Evolutionary conservation across 345 rosid genomes (phyloP).

Genomic region (Moringa oleifera): DNA sequence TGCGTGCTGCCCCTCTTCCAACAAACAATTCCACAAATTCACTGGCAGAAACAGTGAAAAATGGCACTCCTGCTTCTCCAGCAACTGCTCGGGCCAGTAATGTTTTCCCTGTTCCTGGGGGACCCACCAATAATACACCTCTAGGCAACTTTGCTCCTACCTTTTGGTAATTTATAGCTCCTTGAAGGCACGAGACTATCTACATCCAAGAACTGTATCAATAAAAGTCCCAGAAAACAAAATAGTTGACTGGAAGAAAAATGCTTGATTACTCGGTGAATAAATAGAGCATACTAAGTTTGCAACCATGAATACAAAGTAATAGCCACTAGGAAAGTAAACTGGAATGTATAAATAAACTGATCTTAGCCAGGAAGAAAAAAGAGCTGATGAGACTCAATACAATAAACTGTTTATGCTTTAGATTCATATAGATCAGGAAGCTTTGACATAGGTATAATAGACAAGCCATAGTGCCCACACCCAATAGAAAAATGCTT

Average conservation of each 20-base stretch:
- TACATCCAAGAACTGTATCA: conserved; percentile 31
- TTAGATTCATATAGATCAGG: neutral
- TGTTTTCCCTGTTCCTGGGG: conserved; percentile 98
- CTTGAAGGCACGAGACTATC: conserved; percentile 96
- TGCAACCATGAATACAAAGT: no score
- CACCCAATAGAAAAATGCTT: no score
- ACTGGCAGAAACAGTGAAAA: conserved; percentile 90
- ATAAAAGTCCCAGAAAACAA: neutral
- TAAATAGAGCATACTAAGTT: neutral
- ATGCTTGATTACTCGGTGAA: neutral
- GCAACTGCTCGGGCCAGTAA: conserved; percentile 95
- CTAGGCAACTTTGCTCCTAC: conserved; percentile 87
- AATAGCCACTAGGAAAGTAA: no score
- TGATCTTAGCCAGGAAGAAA: no score
- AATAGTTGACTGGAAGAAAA: neutral
- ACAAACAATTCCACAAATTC: conserved; percentile 97
- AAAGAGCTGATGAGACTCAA: no score
- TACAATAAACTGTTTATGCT: neutral
- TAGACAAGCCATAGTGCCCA: no score
- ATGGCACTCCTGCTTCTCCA: conserved; percentile 95
- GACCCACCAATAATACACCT: conserved; percentile 91
- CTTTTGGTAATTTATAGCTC: conserved; percentile 73
- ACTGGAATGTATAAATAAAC: no score
- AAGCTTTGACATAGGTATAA: no score
- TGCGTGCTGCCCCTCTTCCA: conserved; percentile 97